Evolutionary conservation across 192 early-diverging fungal species (phyloP), one percentile per base, ranked within the genome.

Genomic region (Coemansia sp.): DNA sequence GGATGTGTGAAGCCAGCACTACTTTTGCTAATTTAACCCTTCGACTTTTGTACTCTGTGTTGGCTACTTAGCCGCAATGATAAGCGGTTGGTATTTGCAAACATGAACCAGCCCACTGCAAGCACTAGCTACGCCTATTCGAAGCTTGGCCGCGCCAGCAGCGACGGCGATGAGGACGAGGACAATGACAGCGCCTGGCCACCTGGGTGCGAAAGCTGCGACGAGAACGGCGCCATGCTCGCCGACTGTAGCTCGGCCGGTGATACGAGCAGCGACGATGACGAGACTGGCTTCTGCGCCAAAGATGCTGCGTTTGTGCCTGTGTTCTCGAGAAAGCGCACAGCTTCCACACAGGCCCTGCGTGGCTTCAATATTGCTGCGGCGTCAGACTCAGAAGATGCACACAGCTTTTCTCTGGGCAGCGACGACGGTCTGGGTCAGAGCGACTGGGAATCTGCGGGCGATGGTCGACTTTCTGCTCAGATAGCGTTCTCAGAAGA

Each of bases 291-390:
- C n/a, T 16, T 41, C 8, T 30, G 56, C 21, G 55, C 9, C 8
- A 38, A 38, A 2, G 34, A 38, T 38, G 6, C 34, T 9, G 4
- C 27, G 16, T 49, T 59, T 53, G 38, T 54, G 57, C 61, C 76
- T 3, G 23, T 50, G 12, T 70, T 73, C 49, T 21, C 41, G 7
- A 30, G 67, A 9, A 69, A 64, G 60, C 76, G 76, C 60, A 73
- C 76, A 7, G 76, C 76, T 18, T 79, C 76, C 4, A 79, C 60
- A 24, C 67, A 79, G 64, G 76, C 76, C 9, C 53, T 79, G 55
- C 67, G 47, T 32, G 64, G 59, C 4, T 74, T 79, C 18, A 68
- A 79, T 64, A 73, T 79, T 41, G 58, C 58, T 4, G 61, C 68
- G 31, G 32, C 19, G 8, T 19, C 34, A 2, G 72, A 44, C 9